A percentile compares a stretch with the other conserved stretches of the same genome.
Evolutionary conservation across 495 filamentous ascomycete species (phyloP).

Genomic region (Darksidea phi): DNA sequence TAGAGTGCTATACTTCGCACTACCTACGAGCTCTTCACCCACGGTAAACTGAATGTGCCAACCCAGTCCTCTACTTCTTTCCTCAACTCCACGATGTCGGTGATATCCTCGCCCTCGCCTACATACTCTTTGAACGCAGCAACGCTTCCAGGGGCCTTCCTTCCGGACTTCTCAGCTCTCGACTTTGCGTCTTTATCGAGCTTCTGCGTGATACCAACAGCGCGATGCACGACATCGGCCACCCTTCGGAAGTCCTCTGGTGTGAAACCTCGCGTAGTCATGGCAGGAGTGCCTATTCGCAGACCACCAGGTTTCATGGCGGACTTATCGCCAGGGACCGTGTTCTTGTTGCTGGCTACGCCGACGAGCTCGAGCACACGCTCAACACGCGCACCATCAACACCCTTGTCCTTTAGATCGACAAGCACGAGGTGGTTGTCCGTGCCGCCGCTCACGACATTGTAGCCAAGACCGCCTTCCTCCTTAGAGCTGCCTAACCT

Average conservation of each 20-base stretch:
- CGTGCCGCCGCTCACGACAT: constrained; percentile 92
- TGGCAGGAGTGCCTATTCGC: constrained; percentile 93
- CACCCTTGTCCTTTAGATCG: constrained; percentile 72
- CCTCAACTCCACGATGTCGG: constrained; percentile 82
- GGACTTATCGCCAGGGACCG: constrained; percentile 95
- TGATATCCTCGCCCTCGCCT: constrained; percentile 75
- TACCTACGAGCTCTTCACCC: constrained; percentile 49
- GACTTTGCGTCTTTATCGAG: constrained; percentile 78
- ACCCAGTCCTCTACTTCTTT: constrained; percentile 96
- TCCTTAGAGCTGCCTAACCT: constrained; percentile 62
- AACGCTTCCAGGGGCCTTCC: constrained; percentile 75
- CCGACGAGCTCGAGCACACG: constrained; percentile 96
- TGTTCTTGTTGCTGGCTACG: constrained; percentile 99
- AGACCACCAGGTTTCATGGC: constrained; percentile 93
- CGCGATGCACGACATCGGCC: constrained; percentile 89
- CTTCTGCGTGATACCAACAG: constrained; percentile 77
- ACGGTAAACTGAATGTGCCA: constrained; percentile 84
- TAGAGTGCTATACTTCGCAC: no score
- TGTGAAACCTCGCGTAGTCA: constrained; percentile 91
- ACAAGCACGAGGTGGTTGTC: constrained; percentile 99
- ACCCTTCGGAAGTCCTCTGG: constrained; percentile 86
- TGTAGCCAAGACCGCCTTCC: constrained; percentile 66
- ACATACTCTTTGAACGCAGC: constrained; percentile 84
- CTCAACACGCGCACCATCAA: constrained; percentile 96
- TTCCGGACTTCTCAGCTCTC: constrained; percentile 69